Evolutionary conservation across 192 early-diverging fungal species (phyloP), one percentile per base, ranked within the genome.

Genomic region (Podila epicladia): DNA sequence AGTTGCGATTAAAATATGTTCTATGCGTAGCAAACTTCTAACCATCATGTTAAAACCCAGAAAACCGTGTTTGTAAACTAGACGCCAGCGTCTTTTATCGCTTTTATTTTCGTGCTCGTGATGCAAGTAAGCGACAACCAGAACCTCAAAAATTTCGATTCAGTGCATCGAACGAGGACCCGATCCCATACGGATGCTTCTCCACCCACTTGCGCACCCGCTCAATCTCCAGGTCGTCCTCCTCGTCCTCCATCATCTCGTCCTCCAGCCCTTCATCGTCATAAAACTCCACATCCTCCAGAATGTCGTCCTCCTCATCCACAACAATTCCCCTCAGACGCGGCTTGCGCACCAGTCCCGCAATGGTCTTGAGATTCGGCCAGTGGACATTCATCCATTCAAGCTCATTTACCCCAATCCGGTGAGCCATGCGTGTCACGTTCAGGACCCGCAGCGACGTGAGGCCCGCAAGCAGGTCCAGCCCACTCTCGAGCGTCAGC

Each of bases 361-460:
- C 8, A 26, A 55, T 55, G 1, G 8, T n/a, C 24, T 55, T 55
- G 8, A 55, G 53, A 0, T 55, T n/a, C 53, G 53, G 53, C 53
- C 53, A 55, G 24, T 55, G n/a, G n/a, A 24, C 53, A 55, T 55
- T 6, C 53, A 55, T 55, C 53, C 53, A 55, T 55, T 55, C 53
- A 9, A 55, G 53, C 53, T 55, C 53, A 5, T 4, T n/a, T 4
- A 55, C 5, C 22, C 53, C 53, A 9, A 55, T 55, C 5, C 53
- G 53, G 22, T 55, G 53, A 0, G 53, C n/a, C 53, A 55, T 55
- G n/a, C 53, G 53, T 22, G 53, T 55, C 8, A 55, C 53, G 53
- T 55, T 26, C 53, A 55, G 5, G 13, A 55, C 53, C 5, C 53
- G 20, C 53, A 55, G 6, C 53, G n/a, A 9, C 53, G 1, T 9